Evolutionary conservation across 2,329 filamentous ascomycete genomes (phyloP).

Genomic region (Beauveria medogensis): DNA sequence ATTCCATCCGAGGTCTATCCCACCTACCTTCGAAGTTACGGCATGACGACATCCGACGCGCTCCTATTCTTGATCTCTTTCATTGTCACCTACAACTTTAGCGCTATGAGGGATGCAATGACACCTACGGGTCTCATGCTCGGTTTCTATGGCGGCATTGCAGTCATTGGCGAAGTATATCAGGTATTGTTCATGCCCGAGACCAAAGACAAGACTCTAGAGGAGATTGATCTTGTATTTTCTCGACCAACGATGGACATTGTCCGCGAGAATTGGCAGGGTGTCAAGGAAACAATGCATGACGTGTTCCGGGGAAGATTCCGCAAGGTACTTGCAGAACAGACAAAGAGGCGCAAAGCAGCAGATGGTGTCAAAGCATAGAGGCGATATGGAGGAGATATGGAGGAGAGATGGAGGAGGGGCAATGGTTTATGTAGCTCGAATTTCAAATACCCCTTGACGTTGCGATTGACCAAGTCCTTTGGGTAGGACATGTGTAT

Average conservation of each 20-base stretch:
- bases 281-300: constrained; percentile 23
- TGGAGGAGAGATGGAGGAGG: too few relatives aligned
- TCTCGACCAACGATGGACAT: constrained; percentile 54
- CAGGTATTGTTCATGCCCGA: constrained; percentile 70
- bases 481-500: too few relatives aligned
- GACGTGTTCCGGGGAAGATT: constrained; percentile 19
- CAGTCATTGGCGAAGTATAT: constrained; percentile 61
- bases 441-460: too few relatives aligned
- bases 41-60: constrained; percentile 63
- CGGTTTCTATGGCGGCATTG: constrained; percentile 69
- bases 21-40: constrained; percentile 63
- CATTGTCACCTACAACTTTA: constrained; percentile 70
- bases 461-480: too few relatives aligned
- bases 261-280: constrained; percentile 47
- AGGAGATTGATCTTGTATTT: constrained; percentile 65
- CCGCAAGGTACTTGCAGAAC: constrained; percentile 17
- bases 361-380: background rate
- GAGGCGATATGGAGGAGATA: too few relatives aligned
- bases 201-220: constrained; percentile 60
- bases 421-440: too few relatives aligned
- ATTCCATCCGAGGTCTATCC: constrained; percentile 63
- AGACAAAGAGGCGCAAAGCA: constrained; percentile 12
- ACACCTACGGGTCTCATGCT: constrained; percentile 55
- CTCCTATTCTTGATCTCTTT: constrained; percentile 64
- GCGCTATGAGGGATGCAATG: constrained; percentile 61